Base-by-base conservation (phyloP, 495 filamentous ascomycete species). In the Aspergillus kassunensis region DNA sequence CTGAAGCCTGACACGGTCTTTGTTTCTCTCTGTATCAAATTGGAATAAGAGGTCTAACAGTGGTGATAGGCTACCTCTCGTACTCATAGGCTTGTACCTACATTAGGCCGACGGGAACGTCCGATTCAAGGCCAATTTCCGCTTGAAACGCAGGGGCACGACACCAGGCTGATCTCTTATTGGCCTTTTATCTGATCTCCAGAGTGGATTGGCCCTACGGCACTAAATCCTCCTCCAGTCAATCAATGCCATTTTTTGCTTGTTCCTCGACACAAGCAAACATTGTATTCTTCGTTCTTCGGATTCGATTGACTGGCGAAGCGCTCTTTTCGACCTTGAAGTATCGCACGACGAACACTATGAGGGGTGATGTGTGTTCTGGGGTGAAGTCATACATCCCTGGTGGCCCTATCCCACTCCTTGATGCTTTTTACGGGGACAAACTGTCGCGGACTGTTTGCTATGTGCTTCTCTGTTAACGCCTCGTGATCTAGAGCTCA, bases 121-220 rank as follows among this genome's bases (percentile, higher is more conserved):
- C 44, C 29, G 44, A 46, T 46, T 46, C 39, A 34, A 45, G 47
- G 39, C 29, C 40, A 53, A 54, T 54, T 43, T 51, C 51, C 51
- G 43, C 36, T 44, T 49, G 43, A 52, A 55, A 55, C 48, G 56
- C 52, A 52, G 43, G 56, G 51, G 51, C 27, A 20, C 30, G 20
- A 24, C 31, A 35, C 13, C 49, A 19, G 16, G 34, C 35, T 27
- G 1, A 31, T 31, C 42, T 42, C 34, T 43, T 51, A 51, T 51
- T 56, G 40, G 35, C 16, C 25, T 50, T 39, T 39, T 0, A 31
- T 46, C 37, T 9, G 30, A 46, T 34, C 45, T 7, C 21, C 21
- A 16, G 29, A 18, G 45, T 49, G 33, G 45, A 39, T 27, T 36
- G 45, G 31, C 45, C 44, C 44, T 46, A 46, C 23, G 45, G 33